Base-by-base conservation (phyloP, 345 rosid species). In the Bruguiera parviflora region DNA sequence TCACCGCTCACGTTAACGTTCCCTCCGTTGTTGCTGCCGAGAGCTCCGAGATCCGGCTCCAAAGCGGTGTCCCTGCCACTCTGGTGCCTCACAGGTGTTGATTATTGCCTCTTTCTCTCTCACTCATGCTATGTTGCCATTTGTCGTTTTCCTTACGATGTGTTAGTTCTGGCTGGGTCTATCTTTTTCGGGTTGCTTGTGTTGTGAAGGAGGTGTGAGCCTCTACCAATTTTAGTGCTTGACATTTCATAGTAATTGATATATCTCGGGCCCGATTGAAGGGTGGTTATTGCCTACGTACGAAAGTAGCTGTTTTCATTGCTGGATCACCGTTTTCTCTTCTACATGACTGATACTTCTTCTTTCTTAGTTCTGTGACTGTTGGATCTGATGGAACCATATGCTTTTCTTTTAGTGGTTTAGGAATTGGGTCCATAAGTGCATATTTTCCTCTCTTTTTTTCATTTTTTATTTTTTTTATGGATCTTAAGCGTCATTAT, bases 1-100 rank as follows among this genome's bases (percentile, higher is more conserved):
- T 93, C 46, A 90, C 98, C 7, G 82, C 97, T 73, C 98, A 93
- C 73, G 82, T 73, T 25, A 91, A 86, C 76, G 85, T 93, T 37
- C 92, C 98, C 19, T 93, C 98, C 13, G 79, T 89, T 49, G 74
- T 90, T 65, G 92, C 91, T 52, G 87, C 94, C 57, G 98, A 93
- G 77, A 66, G 79, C 79, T 77, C 89, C 56, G 91, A 82, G 85
- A 89, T 91, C 86, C 94, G 87, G 16, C 88, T 89, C 64, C 92
- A 86, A 8, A 89, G 82, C 73, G 88, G 87, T 67, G 84, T 83
- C 68, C 77, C 88, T 32, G 92, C 97, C 35, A 82, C 80, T 71
- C 88, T 91, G 21, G 84, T 85, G 37, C 98, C 96, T 73, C 92
- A 89, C 83, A 89, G 97, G 97, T 85, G 61, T 27, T 27, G 1